These are phyloP conservation scores for Gamarada debralockiae DNA, from an alignment of 495 filamentous ascomycete species.

Conservation along the genomic window DNA sequence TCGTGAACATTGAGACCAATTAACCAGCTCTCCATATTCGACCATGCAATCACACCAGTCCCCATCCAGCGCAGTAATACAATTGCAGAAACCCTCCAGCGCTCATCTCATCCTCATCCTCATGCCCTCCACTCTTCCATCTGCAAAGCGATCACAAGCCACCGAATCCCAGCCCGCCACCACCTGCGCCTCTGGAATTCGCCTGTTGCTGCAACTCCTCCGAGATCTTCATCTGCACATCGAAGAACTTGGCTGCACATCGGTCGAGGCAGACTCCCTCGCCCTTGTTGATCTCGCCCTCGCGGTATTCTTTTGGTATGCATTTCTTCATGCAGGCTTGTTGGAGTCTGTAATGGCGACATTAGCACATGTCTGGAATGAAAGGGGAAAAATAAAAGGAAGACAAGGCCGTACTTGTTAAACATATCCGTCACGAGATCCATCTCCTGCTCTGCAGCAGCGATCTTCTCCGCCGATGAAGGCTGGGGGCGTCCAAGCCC, in stretches of 20 bases:
- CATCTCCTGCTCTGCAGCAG: slow-evolving; percentile 86
- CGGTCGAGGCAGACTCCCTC: slow-evolving; percentile 97
- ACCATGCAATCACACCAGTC: not conserved
- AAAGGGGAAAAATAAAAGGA: not conserved
- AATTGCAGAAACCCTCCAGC: not conserved
- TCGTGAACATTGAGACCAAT: not conserved
- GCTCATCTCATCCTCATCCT: not conserved
- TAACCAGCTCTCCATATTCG: not conserved
- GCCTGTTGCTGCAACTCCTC: slow-evolving; percentile 50
- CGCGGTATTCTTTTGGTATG: slow-evolving; percentile 84
- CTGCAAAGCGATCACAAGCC: slow-evolving; percentile 15
- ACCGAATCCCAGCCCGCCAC: slow-evolving; percentile 35
- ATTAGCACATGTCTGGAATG: not conserved
- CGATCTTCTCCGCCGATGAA: slow-evolving; percentile 92
- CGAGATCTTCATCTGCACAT: slow-evolving; percentile 89
- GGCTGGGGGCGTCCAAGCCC: slow-evolving; percentile 74
- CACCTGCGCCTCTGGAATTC: slow-evolving; percentile 35
- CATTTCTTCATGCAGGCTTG: slow-evolving; percentile 91
- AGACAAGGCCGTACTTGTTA: slow-evolving; percentile 60
- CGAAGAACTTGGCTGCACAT: slow-evolving; percentile 96
- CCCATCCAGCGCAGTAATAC: slow-evolving; percentile 3
- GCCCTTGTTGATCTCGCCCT: slow-evolving; percentile 95
- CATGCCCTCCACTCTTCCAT: not conserved
- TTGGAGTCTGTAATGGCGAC: slow-evolving; percentile 56
- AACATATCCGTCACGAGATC: slow-evolving; percentile 97